These are phyloP conservation scores for Candida morakotiae DNA, from an alignment of 805 yeast genomes.

Conservation along the genomic window DNA sequence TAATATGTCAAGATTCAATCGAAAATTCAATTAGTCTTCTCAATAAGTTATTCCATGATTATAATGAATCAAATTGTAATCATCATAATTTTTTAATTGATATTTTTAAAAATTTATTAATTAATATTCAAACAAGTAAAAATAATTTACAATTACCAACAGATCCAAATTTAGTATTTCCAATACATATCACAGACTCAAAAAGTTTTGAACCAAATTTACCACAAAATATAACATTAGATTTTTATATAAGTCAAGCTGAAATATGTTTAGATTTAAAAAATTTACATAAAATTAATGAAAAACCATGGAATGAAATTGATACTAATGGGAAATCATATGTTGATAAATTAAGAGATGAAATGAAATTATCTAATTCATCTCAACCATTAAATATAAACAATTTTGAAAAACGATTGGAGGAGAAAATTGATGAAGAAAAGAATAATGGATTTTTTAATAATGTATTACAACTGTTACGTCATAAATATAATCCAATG, in stretches of 20 bases:
- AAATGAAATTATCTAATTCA: slow-evolving; percentile 36
- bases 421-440: slow-evolving; percentile 1
- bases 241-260: slow-evolving; percentile 55
- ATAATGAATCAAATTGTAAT: slow-evolving; percentile 5
- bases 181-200: slow-evolving; percentile 42
- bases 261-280: slow-evolving; percentile 61
- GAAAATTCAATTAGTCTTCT: slow-evolving; percentile 31
- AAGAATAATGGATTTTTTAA: slow-evolving; percentile 10
- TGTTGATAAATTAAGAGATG: slow-evolving; percentile 55
- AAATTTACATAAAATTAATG: slow-evolving; percentile 44
- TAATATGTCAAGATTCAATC: slow-evolving; percentile 42
- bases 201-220: slow-evolving; percentile 42
- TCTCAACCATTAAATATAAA: slow-evolving; percentile 17
- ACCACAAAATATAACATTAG: slow-evolving; percentile 47
- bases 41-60: slow-evolving; percentile 4
- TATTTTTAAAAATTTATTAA: slow-evolving; percentile 23
- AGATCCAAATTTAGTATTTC: slow-evolving; percentile 54
- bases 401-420: slow-evolving; percentile 19
- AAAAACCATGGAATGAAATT: slow-evolving; percentile 61
- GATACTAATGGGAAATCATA: slow-evolving; percentile 47
- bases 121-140: slow-evolving; percentile 31
- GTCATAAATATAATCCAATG: slow-evolving; percentile 31
- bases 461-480: slow-evolving; percentile 22
- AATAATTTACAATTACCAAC: slow-evolving; percentile 36
- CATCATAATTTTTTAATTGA: slow-evolving; percentile 15